Conservation (phyloP, 768 basidiomycete species). For the Glaciozyma martinii region DNA sequence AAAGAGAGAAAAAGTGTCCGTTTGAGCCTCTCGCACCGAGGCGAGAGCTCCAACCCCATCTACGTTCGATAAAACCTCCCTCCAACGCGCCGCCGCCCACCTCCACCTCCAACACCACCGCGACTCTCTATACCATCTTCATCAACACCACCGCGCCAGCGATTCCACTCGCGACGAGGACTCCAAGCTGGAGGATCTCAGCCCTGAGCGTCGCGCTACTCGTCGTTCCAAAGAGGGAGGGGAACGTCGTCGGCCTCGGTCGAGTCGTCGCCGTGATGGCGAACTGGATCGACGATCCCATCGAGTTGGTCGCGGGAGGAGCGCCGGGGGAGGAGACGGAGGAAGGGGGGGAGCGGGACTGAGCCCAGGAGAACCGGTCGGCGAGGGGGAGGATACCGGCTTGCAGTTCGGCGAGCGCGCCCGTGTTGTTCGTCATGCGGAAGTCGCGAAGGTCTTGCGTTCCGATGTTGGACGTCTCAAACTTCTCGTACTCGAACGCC, state of each 20-base stretch:
- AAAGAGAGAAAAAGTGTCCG: neutral
- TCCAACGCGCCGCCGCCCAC: neutral
- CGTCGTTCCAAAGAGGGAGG: constrained; percentile 24
- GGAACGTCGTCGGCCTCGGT: constrained; percentile 29
- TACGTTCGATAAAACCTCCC: neutral
- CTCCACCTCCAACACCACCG: too few relatives aligned
- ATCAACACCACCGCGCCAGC: constrained; percentile 27
- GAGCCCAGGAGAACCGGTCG: constrained; percentile 31
- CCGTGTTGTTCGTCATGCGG: constrained; percentile 33
- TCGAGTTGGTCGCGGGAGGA: constrained; percentile 26
- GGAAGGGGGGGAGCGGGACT: constrained; percentile 15
- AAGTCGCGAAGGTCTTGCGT: constrained; percentile 32
- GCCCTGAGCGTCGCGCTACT: constrained; percentile 19
- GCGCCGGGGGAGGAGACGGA: constrained; percentile 28
- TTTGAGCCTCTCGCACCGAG: too few relatives aligned
- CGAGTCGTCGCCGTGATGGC: constrained; percentile 31
- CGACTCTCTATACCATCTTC: constrained; percentile 24
- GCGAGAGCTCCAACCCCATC: neutral
- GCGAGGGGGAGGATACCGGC: constrained; percentile 26
- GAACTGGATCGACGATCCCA: constrained; percentile 9
- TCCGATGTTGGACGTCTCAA: constrained; percentile 28
- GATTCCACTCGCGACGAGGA: constrained; percentile 17
- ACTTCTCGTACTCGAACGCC: constrained; percentile 38
- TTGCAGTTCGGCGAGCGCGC: constrained; percentile 22
- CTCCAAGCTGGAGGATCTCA: constrained; percentile 25